A percentile compares a stretch with the other conserved stretches of the same genome.
phyloP scores from a whole-genome alignment of 805 yeast species.

The Candida ovalis region DNA sequence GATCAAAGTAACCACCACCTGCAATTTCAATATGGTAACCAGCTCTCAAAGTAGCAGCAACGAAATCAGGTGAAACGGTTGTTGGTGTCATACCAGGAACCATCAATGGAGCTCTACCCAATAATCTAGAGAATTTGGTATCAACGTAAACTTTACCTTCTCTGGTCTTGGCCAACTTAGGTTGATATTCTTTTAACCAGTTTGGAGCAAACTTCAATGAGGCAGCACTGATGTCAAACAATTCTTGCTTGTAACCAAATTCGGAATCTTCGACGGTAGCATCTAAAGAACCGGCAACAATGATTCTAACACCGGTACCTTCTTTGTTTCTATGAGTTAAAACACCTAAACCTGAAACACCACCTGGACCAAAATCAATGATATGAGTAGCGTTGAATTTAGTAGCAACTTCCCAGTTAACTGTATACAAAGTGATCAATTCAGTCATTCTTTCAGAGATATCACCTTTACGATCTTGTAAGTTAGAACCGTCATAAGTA shows the following conservation, averaged over 20 bases:
- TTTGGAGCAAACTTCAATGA: constrained; percentile 79
- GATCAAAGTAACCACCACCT: constrained; percentile 96
- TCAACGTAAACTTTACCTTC: constrained; percentile 79
- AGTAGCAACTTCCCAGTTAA: constrained; percentile 92
- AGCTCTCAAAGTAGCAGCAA: constrained; percentile 89
- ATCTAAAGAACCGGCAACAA: constrained; percentile 90
- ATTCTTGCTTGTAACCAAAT: constrained; percentile 92
- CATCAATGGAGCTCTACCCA: constrained; percentile 94
- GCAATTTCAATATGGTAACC: constrained; percentile 98
- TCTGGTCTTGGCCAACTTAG: constrained; percentile 73
- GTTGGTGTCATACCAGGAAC: constrained; percentile 99
- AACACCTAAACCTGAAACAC: constrained; percentile 93
- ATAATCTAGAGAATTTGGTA: constrained; percentile 86
- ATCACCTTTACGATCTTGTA: constrained; percentile 52
- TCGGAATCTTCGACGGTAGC: constrained; percentile 66
- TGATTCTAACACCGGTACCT: constrained; percentile 95
- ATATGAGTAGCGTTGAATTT: constrained; percentile 79
- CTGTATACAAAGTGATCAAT: constrained; percentile 85
- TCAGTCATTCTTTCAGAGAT: constrained; percentile 67
- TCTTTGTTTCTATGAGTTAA: constrained; percentile 96
- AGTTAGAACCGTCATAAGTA: constrained; percentile 79
- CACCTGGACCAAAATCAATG: constrained; percentile 98
- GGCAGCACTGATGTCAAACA: constrained; percentile 66
- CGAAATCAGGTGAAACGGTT: constrained; percentile 91
- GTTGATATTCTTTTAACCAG: constrained; percentile 88